A percentile compares a stretch with the other conserved stretches of the same genome.
Evolutionary conservation across 179 eudicot genomes (phyloP).

Genomic region (Patellifolia procumbens): DNA sequence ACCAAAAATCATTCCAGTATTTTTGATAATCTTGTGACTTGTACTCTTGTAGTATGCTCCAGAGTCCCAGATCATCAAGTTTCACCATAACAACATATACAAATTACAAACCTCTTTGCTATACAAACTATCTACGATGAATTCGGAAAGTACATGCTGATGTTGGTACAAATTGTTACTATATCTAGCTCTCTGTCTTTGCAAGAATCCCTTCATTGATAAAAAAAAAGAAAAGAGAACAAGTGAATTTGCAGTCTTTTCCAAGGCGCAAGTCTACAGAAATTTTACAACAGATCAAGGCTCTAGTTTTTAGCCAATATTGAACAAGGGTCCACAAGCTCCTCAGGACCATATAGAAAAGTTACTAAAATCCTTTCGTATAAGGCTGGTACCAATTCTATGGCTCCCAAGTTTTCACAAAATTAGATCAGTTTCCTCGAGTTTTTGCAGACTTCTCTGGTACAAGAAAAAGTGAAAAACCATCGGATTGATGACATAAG

Average conservation of each 20-base stretch:
- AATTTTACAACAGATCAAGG: background rate
- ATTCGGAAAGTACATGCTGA: background rate
- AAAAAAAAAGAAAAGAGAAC: background rate
- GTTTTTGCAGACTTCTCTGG: background rate
- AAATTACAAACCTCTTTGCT: background rate
- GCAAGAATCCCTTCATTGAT: background rate
- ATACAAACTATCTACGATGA: background rate
- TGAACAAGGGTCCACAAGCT: background rate
- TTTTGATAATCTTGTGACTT: background rate
- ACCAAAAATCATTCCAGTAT: background rate
- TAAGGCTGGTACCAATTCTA: background rate
- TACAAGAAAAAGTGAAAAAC: background rate
- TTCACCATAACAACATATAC: slow-evolving; percentile 1
- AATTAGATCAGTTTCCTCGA: background rate
- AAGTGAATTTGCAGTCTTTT: background rate
- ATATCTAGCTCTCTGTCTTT: too few relatives aligned
- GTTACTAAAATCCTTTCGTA: background rate
- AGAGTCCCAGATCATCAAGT: slow-evolving; percentile 6
- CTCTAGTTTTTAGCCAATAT: background rate
- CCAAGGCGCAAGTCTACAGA: background rate
- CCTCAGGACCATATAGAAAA: background rate
- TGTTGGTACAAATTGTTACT: too few relatives aligned
- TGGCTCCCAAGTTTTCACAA: background rate
- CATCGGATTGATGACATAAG: background rate
- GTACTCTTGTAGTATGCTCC: too few relatives aligned